Evolutionary conservation across 352 stramenopile genomes (phyloP).

Genomic region (Pythium folliculosum): DNA sequence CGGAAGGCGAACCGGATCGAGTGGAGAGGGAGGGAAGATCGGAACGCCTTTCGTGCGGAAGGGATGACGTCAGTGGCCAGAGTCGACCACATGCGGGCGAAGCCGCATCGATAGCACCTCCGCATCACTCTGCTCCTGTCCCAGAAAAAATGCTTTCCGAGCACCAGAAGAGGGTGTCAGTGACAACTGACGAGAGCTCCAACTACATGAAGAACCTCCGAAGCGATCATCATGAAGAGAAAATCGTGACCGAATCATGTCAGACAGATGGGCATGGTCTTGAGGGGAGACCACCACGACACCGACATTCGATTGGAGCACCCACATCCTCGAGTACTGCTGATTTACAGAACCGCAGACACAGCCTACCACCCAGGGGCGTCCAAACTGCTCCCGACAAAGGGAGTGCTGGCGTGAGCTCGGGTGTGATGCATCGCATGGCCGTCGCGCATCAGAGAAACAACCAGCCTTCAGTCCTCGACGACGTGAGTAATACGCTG

Average conservation of each 20-base stretch:
- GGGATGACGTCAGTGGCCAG: neutral
- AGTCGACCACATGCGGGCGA: neutral
- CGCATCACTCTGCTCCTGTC: constrained; percentile 10
- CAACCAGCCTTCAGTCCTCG: neutral
- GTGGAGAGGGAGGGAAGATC: neutral
- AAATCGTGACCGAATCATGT: neutral
- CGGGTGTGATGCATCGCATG: constrained; percentile 20
- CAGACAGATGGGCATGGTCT: neutral
- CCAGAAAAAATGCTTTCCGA: constrained; percentile 11
- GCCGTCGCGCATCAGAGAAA: constrained; percentile 6
- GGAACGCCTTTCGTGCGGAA: neutral
- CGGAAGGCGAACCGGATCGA: neutral
- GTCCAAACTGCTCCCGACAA: neutral
- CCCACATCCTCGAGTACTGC: neutral
- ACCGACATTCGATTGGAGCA: constrained; percentile 8
- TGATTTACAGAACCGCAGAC: neutral
- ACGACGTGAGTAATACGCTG: constrained; percentile 18
- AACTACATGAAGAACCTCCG: too few relatives aligned
- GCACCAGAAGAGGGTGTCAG: too few relatives aligned
- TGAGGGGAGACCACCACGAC: neutral
- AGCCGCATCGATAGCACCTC: neutral
- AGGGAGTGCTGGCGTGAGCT: neutral
- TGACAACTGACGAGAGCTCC: too few relatives aligned
- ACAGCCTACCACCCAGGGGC: constrained; percentile 15
- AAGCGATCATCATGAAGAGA: too few relatives aligned